phyloP scores from a whole-genome alignment of 805 yeast genomes.

The Saccharomycopsis olivae region DNA sequence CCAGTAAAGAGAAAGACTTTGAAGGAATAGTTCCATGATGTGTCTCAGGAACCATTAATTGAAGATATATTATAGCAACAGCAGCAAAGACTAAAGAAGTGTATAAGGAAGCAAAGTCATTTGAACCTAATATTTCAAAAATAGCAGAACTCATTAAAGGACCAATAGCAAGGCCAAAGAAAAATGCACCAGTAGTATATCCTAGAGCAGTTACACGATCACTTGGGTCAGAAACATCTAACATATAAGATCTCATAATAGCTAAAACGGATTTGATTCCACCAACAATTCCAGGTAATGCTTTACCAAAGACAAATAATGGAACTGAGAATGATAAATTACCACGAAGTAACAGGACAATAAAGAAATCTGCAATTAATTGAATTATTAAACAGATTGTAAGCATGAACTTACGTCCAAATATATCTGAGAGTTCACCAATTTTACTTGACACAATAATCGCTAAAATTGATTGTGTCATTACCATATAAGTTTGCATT shows the following conservation, averaged over 20 bases:
- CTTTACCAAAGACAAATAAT: constrained; percentile 32
- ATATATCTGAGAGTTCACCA: constrained; percentile 52
- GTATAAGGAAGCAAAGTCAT: constrained; percentile 25
- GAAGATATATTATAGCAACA: constrained; percentile 26
- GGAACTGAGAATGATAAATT: not conserved
- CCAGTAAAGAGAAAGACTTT: constrained; percentile 20
- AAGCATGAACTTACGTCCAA: constrained; percentile 49
- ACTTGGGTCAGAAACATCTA: constrained; percentile 60
- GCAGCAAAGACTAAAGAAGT: constrained; percentile 23
- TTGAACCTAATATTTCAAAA: constrained; percentile 20
- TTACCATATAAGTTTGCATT: constrained; percentile 34
- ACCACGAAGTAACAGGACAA: constrained; percentile 20
- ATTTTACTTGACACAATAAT: constrained; percentile 50
- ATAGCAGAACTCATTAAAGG: constrained; percentile 32
- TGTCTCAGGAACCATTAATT: constrained; percentile 48
- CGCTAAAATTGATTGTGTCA: constrained; percentile 34
- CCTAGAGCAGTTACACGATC: constrained; percentile 52
- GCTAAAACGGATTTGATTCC: constrained; percentile 46
- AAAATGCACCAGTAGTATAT: constrained; percentile 45
- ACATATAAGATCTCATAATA: constrained; percentile 54
- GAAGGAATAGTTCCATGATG: constrained; percentile 9
- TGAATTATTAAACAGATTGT: constrained; percentile 24
- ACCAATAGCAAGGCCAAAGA: constrained; percentile 52
- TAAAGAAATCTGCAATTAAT: constrained; percentile 22
- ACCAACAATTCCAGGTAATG: constrained; percentile 49